These are phyloP conservation scores for Musa beccarii DNA, from an alignment of 176 grass and related monocot genomes.

Conservation along the genomic window DNA sequence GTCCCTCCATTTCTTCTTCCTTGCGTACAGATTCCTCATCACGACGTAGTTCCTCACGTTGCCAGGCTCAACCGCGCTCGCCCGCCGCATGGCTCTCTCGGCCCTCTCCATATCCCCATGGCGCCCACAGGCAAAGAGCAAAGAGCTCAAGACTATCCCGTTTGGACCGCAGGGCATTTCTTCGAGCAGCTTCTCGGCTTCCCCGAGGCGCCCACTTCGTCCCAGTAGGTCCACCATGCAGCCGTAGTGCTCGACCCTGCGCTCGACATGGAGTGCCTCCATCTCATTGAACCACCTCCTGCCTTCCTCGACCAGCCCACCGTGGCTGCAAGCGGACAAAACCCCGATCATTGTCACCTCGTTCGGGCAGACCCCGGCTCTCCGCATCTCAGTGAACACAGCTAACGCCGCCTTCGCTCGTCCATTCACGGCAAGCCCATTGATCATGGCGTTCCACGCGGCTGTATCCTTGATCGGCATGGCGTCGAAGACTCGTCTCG, in stretches of 20 bases:
- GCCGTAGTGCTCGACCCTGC: conserved; percentile 22
- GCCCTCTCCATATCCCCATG: conserved; percentile 16
- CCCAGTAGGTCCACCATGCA: conserved; percentile 30
- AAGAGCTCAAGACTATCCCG: conserved; percentile 21
- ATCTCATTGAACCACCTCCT: conserved; percentile 21
- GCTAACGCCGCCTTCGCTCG: conserved; percentile 9
- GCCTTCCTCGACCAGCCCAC: conserved; percentile 18
- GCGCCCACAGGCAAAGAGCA: conserved; percentile 18
- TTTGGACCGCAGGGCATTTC: conserved; percentile 20
- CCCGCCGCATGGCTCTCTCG: conserved; percentile 18
- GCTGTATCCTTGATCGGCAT: conserved; percentile 9
- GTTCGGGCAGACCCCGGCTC: conserved; percentile 2
- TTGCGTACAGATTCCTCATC: conserved; percentile 24
- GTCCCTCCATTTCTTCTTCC: conserved; percentile 15
- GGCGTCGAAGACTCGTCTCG: neutral
- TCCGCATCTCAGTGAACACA: conserved; percentile 15
- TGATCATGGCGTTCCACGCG: conserved; percentile 26
- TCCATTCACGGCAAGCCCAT: conserved; percentile 17
- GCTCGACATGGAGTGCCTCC: conserved; percentile 1
- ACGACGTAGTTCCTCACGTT: conserved; percentile 24
- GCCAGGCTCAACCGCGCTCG: conserved; percentile 11
- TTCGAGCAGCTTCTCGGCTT: conserved; percentile 20
- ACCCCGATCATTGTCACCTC: conserved; percentile 18
- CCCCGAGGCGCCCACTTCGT: conserved; percentile 14
- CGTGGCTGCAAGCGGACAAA: conserved; percentile 23